Evolutionary conservation across 176 grass and related monocot genomes (phyloP), one percentile per base, ranked within the genome.

Genomic region (Oryza glumipatula): DNA sequence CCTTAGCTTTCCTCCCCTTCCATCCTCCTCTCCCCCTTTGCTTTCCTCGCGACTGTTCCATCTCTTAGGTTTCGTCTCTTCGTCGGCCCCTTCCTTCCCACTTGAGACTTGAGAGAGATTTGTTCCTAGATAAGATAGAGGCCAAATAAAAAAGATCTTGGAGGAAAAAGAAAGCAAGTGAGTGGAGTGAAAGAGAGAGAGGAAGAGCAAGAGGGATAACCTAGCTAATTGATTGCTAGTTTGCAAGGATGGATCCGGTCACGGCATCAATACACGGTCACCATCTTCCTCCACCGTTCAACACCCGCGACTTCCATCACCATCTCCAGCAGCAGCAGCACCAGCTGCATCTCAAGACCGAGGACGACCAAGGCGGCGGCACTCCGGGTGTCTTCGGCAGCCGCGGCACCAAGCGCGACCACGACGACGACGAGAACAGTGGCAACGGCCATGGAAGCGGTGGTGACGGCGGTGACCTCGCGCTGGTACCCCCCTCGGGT

Each of bases 271-370:
- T 86, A 73, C 85, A 91, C 76, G 89, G 82, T 73, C 94, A 96
- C 78, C 94, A 93, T 83, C 94, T 97, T 78, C 94, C 94, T 82
- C 91, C 94, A 19, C 91, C 94, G 0, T 97, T 97, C 80, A 92
- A 97, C 87, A 97, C 86, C 86, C 94, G 91, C 6, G 91, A 94
- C 22, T 97, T 97, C 65, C 89, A 97, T 70, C 89, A 86, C 79
- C 88, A 90, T 60, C 78, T 89, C 81, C 94, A 90, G 74, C 91
- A 88, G 82, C 91, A 88, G 51, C 87, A 94, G 10, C 87, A 87
- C 63, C 87, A 92, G 16, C 82, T 78, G 64, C 89, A 89, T 16
- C 89, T 92, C 8, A 94, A 91, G 84, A 75, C 89, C 4, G 94
- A 94, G 67, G 94, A 97, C 43, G 94, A 92, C 65, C 89, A 90